Base-by-base conservation (phyloP, 257 asterid genomes). In the Solanum medicagineum region DNA sequence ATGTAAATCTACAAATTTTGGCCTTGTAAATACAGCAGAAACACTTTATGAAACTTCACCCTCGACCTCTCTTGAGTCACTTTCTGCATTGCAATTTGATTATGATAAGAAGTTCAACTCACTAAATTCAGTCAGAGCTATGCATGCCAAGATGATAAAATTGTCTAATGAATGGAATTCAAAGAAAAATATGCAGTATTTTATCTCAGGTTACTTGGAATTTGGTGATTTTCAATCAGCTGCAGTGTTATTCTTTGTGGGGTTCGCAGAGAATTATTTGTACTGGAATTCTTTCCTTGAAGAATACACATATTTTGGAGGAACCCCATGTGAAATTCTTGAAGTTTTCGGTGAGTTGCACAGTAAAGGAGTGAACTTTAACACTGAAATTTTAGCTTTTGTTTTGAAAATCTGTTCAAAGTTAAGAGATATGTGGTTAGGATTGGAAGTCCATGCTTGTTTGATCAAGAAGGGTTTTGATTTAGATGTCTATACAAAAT, bases 141-240 rank as follows among this genome's bases (percentile, higher is more conserved):
- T 87, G 66, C 97, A 93, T 90, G 92, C 95, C 91, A 93, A 91
- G 86, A 89, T 92, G 86, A 87, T 92, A 63, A 93, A 93, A 88
- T 5, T 45, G 84, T 84, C 92, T 84, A 83, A 32, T 19, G 47
- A 87, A 44, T 24, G 51, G 68, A 82, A 87, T 85, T 15, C 91
- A 32, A 87, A 57, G 63, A 75, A 66, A 82, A 90, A 90, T 66
- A 90, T 90, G 81, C 92, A 89, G 45, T 90, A 90, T 88, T 87
- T 93, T 84, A 87, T 91, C 86, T 51, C 85, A 73, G 86, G 88
- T 40, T 91, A 92, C 87, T 85, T 93, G 88, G 85, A 89, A 69
- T 79, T 89, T 53, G 85, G 91, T 51, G 94, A 91, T 86, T 91
- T 92, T 88, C 90, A 81, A 19, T 90, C 93, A 5, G 93, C 95